These are phyloP conservation scores for Fusarium lyarnte DNA, from an alignment of 2,329 filamentous ascomycete genomes.

Conservation along the genomic window DNA sequence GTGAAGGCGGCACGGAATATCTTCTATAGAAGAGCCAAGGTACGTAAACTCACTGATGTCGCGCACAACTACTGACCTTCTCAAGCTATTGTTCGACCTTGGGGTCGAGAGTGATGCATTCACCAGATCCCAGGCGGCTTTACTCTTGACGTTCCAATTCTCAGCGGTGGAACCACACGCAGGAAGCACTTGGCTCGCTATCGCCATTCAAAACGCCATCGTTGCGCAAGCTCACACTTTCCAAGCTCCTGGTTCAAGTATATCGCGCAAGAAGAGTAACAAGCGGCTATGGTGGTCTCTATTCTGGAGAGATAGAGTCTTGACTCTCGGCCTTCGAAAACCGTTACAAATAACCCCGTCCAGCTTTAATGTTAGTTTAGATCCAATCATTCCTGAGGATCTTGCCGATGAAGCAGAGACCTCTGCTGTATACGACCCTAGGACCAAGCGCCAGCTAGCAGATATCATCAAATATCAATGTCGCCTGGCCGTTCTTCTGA, in stretches of 20 bases:
- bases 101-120: conserved; percentile 21
- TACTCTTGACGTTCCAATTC: conserved; percentile 30
- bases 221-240: conserved; percentile 27
- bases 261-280: neutral
- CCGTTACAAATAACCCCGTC: conserved; percentile 10
- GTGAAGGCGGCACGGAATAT: conserved; percentile 30
- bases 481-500: neutral
- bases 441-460: neutral
- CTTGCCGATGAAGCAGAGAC: neutral
- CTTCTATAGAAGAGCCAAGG: conserved; percentile 30
- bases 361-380: neutral
- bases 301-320: conserved; percentile 14
- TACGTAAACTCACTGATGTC: rapidly evolving
- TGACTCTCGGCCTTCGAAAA: neutral
- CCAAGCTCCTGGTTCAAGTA: neutral
- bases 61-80: rapidly evolving
- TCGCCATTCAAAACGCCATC: conserved; percentile 24
- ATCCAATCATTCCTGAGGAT: neutral
- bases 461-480: neutral
- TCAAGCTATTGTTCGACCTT: conserved; percentile 24
- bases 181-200: conserved; percentile 30
- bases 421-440: neutral
- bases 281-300: conserved; percentile 30
- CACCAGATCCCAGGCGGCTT: conserved; percentile 20
- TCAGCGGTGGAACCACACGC: conserved; percentile 28